Conservation (phyloP, 495 filamentous ascomycete species). For the Aspergillus affinis region DNA sequence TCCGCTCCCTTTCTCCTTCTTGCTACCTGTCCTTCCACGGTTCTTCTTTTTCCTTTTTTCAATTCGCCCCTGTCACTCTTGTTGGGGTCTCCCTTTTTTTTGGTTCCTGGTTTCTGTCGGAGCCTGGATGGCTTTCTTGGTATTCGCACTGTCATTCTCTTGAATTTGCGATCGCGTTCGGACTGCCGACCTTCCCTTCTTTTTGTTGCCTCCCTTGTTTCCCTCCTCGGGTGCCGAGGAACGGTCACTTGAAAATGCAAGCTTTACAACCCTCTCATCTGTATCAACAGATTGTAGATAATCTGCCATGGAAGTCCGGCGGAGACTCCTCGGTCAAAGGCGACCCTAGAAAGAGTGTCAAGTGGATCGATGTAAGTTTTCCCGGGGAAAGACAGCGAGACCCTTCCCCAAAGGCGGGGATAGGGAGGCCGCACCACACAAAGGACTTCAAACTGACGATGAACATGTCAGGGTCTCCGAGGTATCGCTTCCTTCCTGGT, state of each 20-base stretch:
- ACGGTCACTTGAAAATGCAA: constrained; percentile 19
- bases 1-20: constrained; percentile 2
- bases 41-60: constrained; percentile 4
- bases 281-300: constrained; percentile 34
- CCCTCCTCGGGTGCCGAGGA: background rate
- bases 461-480: constrained; percentile 54
- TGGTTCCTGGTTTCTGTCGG: no score
- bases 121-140: constrained; percentile 1
- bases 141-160: constrained; percentile 7
- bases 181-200: background rate
- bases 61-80: background rate
- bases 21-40: background rate
- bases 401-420: no score
- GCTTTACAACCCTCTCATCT: constrained; percentile 27
- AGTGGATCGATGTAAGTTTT: constrained; percentile 66
- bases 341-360: constrained; percentile 56
- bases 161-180: background rate
- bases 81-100: background rate
- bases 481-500: constrained; percentile 65
- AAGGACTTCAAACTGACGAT: background rate
- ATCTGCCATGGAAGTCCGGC: constrained; percentile 31
- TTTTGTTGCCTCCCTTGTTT: background rate
- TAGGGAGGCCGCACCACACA: no score
- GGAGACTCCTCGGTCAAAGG: constrained; percentile 34
- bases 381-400: no score